Evolutionary conservation across 331 rosid species (phyloP).

Genomic region (Pyrus hybrid): DNA sequence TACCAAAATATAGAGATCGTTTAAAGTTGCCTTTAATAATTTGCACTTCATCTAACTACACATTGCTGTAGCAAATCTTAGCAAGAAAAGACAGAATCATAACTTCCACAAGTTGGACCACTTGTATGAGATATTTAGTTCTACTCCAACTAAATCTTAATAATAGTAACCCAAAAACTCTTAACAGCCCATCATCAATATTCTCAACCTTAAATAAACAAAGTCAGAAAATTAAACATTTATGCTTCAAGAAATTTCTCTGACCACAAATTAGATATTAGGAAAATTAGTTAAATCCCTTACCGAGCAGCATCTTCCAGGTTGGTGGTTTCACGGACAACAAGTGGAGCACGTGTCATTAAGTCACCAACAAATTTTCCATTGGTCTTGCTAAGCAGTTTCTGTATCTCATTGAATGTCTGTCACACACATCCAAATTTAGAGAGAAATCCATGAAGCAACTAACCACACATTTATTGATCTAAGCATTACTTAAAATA

Average conservation of each 20-base stretch:
- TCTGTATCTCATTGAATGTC: slow-evolving; percentile 76
- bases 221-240: not conserved
- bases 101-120: not conserved
- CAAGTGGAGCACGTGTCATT: slow-evolving; percentile 85
- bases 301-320: slow-evolving; percentile 94
- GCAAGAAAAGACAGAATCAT: not conserved
- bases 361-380: slow-evolving; percentile 86
- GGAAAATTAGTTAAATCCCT: not conserved
- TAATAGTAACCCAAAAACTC: too few relatives aligned
- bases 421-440: slow-evolving; percentile 34
- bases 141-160: not conserved
- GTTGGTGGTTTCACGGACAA: slow-evolving; percentile 61
- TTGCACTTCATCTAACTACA: not conserved
- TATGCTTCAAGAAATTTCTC: not conserved
- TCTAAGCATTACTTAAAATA: not conserved
- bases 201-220: not conserved
- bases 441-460: slow-evolving; percentile 14
- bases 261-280: not conserved
- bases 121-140: not conserved
- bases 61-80: not conserved
- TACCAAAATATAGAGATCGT: slow-evolving; percentile 11
- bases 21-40: not conserved
- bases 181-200: not conserved
- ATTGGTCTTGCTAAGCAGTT: slow-evolving; percentile 63
- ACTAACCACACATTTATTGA: not conserved